Conservation (phyloP, 371 early-diverging fungal species). For the Parasitella parasitica region DNA sequence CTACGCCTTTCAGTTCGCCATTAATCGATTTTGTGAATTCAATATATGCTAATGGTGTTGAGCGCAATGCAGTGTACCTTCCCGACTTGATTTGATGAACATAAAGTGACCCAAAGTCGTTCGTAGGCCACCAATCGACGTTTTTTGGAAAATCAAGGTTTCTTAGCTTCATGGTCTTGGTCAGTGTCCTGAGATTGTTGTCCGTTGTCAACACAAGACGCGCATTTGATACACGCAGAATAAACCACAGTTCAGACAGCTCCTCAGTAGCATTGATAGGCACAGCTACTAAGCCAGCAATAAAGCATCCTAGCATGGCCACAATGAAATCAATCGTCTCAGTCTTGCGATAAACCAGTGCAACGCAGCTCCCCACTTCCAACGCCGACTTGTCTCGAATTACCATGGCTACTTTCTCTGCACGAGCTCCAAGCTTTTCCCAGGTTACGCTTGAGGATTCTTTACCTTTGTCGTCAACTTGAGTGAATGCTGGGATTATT, state of each 20-base stretch:
- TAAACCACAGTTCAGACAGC: conserved; percentile 69
- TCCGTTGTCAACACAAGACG: conserved; percentile 76
- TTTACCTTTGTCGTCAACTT: conserved; percentile 70
- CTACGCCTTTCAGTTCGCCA: conserved; percentile 81
- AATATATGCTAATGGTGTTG: conserved; percentile 72
- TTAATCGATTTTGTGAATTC: conserved; percentile 77
- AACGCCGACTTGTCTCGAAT: conserved; percentile 58
- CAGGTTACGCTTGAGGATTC: conserved; percentile 65
- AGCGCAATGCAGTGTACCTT: conserved; percentile 28
- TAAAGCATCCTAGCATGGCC: conserved; percentile 74
- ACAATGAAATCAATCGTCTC: conserved; percentile 77
- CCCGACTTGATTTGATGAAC: conserved; percentile 54
- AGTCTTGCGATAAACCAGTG: conserved; percentile 70
- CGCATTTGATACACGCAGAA: conserved; percentile 62
- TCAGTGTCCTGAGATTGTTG: conserved; percentile 66
- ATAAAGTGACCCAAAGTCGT: conserved; percentile 59
- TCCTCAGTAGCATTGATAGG: conserved; percentile 77
- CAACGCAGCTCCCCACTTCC: conserved; percentile 63
- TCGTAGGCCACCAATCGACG: conserved; percentile 76
- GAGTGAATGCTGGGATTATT: conserved; percentile 56
- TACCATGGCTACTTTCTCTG: conserved; percentile 68
- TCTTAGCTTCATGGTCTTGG: conserved; percentile 56
- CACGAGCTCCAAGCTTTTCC: conserved; percentile 68
- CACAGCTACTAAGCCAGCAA: conserved; percentile 78
- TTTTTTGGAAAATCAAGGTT: conserved; percentile 59